Evolutionary conservation across 2,329 filamentous ascomycete genomes (phyloP).

Genomic region (Alternaria consortialis): DNA sequence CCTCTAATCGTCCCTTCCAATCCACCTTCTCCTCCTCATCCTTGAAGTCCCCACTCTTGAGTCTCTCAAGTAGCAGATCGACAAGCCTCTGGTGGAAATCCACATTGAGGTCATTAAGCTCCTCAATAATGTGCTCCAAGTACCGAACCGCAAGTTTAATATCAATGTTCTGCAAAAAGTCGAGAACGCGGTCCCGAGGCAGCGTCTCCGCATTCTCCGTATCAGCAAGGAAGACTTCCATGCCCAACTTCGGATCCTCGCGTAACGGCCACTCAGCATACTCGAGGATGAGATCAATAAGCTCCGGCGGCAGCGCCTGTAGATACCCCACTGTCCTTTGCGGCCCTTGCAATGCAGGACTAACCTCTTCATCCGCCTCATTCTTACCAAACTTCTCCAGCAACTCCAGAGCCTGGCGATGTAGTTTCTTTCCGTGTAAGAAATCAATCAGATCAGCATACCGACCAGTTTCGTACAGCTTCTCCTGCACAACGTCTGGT

Average conservation of each 20-base stretch:
- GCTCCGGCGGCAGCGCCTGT: constrained; percentile 85
- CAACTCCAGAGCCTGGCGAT: constrained; percentile 84
- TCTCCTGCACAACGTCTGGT: constrained; percentile 92
- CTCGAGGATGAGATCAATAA: constrained; percentile 90
- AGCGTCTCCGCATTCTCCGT: constrained; percentile 94
- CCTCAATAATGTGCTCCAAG: constrained; percentile 87
- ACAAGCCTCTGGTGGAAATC: constrained; percentile 89
- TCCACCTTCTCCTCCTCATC: constrained; percentile 50
- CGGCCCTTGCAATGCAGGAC: constrained; percentile 75
- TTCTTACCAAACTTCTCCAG: constrained; percentile 79
- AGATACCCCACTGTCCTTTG: constrained; percentile 86
- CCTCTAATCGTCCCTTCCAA: constrained; percentile 72
- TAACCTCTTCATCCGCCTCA: constrained; percentile 56
- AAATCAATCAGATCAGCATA: constrained; percentile 98
- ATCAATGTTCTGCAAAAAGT: constrained; percentile 77
- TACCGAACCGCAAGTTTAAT: constrained; percentile 78
- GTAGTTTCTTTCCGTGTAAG: constrained; percentile 92
- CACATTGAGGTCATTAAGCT: constrained; percentile 83
- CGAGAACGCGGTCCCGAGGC: constrained; percentile 77
- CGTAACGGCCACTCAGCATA: constrained; percentile 89
- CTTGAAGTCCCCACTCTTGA: constrained; percentile 53
- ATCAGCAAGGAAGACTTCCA: constrained; percentile 93
- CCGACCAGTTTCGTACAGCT: constrained; percentile 83
- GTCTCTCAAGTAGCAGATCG: constrained; percentile 70
- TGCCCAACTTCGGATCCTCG: constrained; percentile 75